Conservation (phyloP, 1,284 basidiomycete species). For the Ustilago sp. region DNA sequence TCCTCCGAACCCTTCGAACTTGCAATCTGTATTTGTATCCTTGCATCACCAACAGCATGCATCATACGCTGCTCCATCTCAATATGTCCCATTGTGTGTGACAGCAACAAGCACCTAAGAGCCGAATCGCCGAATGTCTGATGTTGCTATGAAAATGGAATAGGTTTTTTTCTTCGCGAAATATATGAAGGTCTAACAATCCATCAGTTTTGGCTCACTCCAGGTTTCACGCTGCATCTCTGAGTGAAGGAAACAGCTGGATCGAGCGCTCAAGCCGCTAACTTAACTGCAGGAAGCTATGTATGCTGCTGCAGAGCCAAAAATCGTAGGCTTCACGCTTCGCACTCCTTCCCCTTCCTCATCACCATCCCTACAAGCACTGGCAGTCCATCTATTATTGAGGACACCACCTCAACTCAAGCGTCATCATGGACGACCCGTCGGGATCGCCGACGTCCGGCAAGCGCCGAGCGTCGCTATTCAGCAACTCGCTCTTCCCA, state of each 20-base stretch:
- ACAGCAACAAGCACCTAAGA: too few relatives aligned
- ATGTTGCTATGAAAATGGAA: too few relatives aligned
- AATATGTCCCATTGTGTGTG: background rate
- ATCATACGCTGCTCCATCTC: background rate
- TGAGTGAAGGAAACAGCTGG: slow-evolving; percentile 14
- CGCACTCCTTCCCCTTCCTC: background rate
- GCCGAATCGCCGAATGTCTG: too few relatives aligned
- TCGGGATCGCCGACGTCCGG: slow-evolving; percentile 39
- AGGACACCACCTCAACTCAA: background rate
- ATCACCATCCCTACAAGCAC: background rate
- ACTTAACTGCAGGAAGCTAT: background rate
- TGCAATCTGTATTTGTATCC: slow-evolving; percentile 37
- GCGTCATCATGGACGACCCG: slow-evolving; percentile 33
- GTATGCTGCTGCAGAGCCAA: background rate
- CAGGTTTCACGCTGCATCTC: slow-evolving; percentile 26
- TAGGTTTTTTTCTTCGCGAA: too few relatives aligned
- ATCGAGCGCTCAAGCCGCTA: slow-evolving; percentile 19
- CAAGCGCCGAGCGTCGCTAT: slow-evolving; percentile 31
- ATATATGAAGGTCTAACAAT: background rate
- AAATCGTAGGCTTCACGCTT: slow-evolving; percentile 4
- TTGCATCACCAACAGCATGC: background rate
- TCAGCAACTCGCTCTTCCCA: slow-evolving; percentile 34
- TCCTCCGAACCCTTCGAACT: background rate
- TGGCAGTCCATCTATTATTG: background rate
- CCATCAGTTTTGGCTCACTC: background rate